Percentiles rank a stretch among this genome's conserved stretches.
These are phyloP conservation scores for Skeletonema costatum DNA, from an alignment of 108 stramenopile genomes.

Conservation along the genomic window DNA sequence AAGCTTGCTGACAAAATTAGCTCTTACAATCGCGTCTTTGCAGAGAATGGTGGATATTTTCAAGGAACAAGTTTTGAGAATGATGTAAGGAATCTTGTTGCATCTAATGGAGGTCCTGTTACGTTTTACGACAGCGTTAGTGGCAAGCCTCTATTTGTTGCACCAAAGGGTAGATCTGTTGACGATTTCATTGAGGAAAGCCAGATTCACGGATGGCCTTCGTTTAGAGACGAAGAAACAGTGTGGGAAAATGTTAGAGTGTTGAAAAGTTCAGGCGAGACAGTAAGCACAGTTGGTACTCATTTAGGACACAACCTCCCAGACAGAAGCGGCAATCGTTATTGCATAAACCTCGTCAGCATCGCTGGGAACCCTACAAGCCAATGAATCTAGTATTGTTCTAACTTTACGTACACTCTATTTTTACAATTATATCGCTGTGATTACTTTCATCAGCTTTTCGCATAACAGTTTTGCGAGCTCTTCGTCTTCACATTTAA, in stretches of 20 bases:
- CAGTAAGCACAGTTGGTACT: slow-evolving; percentile 82
- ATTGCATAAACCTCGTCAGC: slow-evolving; percentile 93
- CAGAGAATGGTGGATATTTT: slow-evolving; percentile 44
- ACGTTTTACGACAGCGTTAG: slow-evolving; percentile 54
- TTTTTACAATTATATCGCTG: background rate
- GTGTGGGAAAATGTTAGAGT: slow-evolving; percentile 92
- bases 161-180: slow-evolving; percentile 53
- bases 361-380: slow-evolving; percentile 70
- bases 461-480: slow-evolving; percentile 48
- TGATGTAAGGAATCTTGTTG: slow-evolving; percentile 17
- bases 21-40: slow-evolving; percentile 73
- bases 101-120: background rate
- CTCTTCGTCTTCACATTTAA: slow-evolving; percentile 43
- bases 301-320: slow-evolving; percentile 87
- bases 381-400: background rate
- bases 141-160: slow-evolving; percentile 40
- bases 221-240: slow-evolving; percentile 65
- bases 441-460: background rate
- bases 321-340: slow-evolving; percentile 81
- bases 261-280: slow-evolving; percentile 78
- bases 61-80: slow-evolving; percentile 29
- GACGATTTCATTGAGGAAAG: slow-evolving; percentile 55
- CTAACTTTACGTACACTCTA: background rate
- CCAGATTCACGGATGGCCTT: slow-evolving; percentile 72
- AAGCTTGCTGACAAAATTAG: slow-evolving; percentile 74